These are phyloP conservation scores for Penicillium sclerotiorum DNA, from an alignment of 2,329 filamentous ascomycete genomes.

Conservation along the genomic window DNA sequence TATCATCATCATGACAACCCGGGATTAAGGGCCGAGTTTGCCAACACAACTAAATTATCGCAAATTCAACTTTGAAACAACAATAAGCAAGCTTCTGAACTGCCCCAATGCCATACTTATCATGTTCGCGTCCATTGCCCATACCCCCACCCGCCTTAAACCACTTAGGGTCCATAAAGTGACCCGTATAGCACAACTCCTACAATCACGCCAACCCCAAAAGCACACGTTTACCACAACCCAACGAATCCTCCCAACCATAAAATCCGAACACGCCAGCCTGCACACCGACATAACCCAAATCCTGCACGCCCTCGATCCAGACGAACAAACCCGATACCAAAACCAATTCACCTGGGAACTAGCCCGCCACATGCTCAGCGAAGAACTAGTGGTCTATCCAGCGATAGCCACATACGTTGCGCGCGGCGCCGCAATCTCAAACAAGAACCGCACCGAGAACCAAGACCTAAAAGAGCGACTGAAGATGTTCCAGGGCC, in stretches of 20 bases:
- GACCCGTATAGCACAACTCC: no score
- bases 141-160: no score
- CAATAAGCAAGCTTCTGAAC: no score
- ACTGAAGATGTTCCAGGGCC: conserved; percentile 54
- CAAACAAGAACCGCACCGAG: conserved; percentile 52
- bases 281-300: conserved; percentile 48
- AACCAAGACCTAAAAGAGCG: conserved; percentile 57
- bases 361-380: conserved; percentile 54
- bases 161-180: no score
- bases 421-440: conserved; percentile 47
- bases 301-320: conserved; percentile 44
- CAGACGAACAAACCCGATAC: conserved; percentile 49
- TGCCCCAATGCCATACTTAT: no score
- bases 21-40: no score
- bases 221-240: no score
- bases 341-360: conserved; percentile 59
- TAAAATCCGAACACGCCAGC: conserved; percentile 48
- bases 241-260: conserved; percentile 37
- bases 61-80: no score
- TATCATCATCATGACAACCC: no score
- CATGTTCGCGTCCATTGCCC: no score
- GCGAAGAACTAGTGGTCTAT: conserved; percentile 58
- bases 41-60: no score
- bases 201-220: no score
- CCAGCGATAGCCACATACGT: conserved; percentile 57